Evolutionary conservation across 768 basidiomycete genomes (phyloP), one percentile per base, ranked within the genome.

Genomic region (Boletus fagicola): DNA sequence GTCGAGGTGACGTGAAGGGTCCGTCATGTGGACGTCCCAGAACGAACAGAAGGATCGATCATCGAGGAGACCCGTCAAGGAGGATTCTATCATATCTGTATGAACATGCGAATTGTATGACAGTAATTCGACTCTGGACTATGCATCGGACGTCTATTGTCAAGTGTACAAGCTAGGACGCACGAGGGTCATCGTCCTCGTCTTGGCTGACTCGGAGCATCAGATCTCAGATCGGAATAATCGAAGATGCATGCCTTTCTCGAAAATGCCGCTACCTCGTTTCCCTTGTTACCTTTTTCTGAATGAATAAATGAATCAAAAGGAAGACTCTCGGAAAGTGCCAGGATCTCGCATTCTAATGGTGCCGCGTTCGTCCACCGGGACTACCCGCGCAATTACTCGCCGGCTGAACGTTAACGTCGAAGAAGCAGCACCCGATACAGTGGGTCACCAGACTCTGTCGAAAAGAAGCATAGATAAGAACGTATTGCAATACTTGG

Each of bases 301-400:
- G 26, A 48, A 52, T 26, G 18, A 45, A 38, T 43, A 40, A 40
- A 40, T n/a, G 30, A 49, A 49, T 48, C 38, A 38, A 55, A 55
- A 31, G 43, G 56, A 49, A 59, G 57, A 30, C 28, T 51, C 63
- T 51, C 63, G 63, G 66, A 24, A 65, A 28, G 48, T 59, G 55
- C 60, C 63, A 53, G 57, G 49, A 48, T 44, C 49, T 52, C 47
- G 53, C 22, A 40, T 36, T 49, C 28, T 30, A 26, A 44, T 48
- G 3, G 36, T 6, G 9, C 52, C 54, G 22, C 42, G 16, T 46
- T 46, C 45, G 31, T 51, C 36, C 52, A 38, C 31, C 24, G 45
- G 43, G 35, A 47, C 16, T 40, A 36, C 18, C 45, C 45, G 43
- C 26, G 26, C 33, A 43, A 33, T 30, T 7, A 16, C 24, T 52